Evolutionary conservation across 2,329 filamentous ascomycete genomes (phyloP), one percentile per base, ranked within the genome.

Genomic region (Didymella keratinophila): DNA sequence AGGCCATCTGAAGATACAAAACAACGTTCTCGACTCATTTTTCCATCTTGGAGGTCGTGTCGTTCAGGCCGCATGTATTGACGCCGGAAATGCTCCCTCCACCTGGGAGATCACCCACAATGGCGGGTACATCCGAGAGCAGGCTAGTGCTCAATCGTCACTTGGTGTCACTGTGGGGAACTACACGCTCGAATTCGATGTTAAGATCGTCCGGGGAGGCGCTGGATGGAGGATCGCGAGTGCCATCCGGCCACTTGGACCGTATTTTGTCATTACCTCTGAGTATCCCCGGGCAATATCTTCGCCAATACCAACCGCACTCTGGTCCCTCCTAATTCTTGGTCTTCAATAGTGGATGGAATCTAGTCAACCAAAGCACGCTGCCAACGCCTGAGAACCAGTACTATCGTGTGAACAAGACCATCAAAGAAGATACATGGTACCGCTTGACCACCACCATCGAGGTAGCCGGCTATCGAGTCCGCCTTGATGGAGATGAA

Each of bases 1-100:
- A 2, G 76, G 72, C 2, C 51, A 67, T 6, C 72, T 23, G 12
- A 23, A 39, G 36, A 20, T 18, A 39, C 36, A 39, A 20, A 18
- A 39, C 10, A 11, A 20, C n/a, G 18, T 39, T 3, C 7, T 39
- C 10, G 9, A 39, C 8, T 20, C 18, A 7, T 3, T 39, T 3
- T 39, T 39, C 36, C 9, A 39, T 18, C 36, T 39, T 39, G 36
- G 36, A 4, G 36, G 36, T 20, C 36, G 36, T 9, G 36, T 39
- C 7, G 36, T 39, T 11, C 36, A 39, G 11, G 36, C 36, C 4
- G 36, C 36, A 39, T 39, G n/a, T 12, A 39, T 39, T 11, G 36
- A 39, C 36, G 36, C 36, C 9, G 36, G 36, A 3, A 39, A 39
- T 20, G n/a, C 36, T 39, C 36, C 36, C 8, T 39, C n/a, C 9